Conservation (phyloP, 371 early-diverging fungal species). For the Rhizomucor pusillus region DNA sequence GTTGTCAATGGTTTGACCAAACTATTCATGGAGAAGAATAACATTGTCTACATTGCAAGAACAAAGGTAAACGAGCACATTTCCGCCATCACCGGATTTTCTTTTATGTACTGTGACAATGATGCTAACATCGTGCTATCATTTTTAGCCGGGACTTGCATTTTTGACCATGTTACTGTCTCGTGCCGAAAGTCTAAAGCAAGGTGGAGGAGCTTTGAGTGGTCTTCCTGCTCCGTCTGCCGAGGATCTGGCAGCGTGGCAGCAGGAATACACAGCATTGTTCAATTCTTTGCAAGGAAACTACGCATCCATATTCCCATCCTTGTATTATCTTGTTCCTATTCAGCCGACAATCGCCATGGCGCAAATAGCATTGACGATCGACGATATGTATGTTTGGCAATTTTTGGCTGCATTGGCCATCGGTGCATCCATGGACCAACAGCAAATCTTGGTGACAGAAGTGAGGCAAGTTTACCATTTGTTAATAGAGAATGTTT, state of each 20-base stretch:
- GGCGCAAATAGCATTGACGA: slow-evolving; percentile 32
- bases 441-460: slow-evolving; percentile 88
- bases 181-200: slow-evolving; percentile 87
- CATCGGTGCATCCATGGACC: slow-evolving; percentile 88
- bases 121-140: neutral
- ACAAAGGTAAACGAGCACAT: slow-evolving; percentile 52
- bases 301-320: slow-evolving; percentile 76
- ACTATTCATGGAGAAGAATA: slow-evolving; percentile 84
- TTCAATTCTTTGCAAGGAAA: slow-evolving; percentile 75
- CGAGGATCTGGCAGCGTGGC: slow-evolving; percentile 71
- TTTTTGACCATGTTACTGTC: slow-evolving; percentile 88
- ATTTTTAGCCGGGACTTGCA: slow-evolving; percentile 80
- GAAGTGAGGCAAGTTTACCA: slow-evolving; percentile 66
- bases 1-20: slow-evolving; percentile 77
- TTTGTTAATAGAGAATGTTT: neutral
- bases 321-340: slow-evolving; percentile 47
- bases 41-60: slow-evolving; percentile 77
- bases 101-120: neutral
- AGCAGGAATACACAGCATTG: slow-evolving; percentile 71
- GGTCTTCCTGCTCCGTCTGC: slow-evolving; percentile 56
- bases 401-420: slow-evolving; percentile 96
- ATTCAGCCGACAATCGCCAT: slow-evolving; percentile 47
- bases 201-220: slow-evolving; percentile 64
- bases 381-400: slow-evolving; percentile 96
- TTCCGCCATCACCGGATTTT: neutral